These are phyloP conservation scores for Colletotrichum sansevieriae DNA, from an alignment of 2,329 filamentous ascomycete genomes.

Conservation along the genomic window DNA sequence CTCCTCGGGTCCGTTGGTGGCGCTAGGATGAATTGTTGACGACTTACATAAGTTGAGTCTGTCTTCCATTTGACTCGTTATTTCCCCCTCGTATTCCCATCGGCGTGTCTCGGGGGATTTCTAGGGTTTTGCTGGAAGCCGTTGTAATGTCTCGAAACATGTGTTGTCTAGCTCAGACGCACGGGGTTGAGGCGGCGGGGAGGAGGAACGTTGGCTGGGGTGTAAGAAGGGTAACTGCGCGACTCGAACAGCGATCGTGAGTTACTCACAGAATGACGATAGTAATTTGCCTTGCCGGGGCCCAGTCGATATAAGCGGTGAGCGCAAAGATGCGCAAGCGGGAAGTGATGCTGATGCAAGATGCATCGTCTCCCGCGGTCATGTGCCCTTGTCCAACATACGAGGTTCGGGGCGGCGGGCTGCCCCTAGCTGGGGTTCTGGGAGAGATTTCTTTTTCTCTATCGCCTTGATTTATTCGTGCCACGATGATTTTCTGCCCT, in stretches of 20 bases:
- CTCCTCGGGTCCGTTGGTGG: slow-evolving; percentile 19
- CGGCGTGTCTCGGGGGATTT: slow-evolving; percentile 14
- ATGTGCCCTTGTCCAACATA: slow-evolving; percentile 38
- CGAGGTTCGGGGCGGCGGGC: slow-evolving; percentile 19
- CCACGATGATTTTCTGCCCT: slow-evolving; percentile 20
- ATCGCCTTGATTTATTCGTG: slow-evolving; percentile 18
- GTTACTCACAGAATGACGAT: neutral
- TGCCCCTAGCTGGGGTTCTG: neutral
- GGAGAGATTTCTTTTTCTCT: neutral
- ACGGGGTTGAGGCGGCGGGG: slow-evolving; percentile 1
- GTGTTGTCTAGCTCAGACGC: slow-evolving; percentile 4
- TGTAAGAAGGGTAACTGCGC: neutral
- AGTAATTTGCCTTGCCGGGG: neutral
- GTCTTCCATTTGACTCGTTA: neutral
- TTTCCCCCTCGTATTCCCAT: slow-evolving; percentile 13
- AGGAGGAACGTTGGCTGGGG: neutral
- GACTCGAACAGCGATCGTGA: slow-evolving; percentile 14
- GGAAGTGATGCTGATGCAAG: slow-evolving; percentile 26
- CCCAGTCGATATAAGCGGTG: slow-evolving; percentile 18
- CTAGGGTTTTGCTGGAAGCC: slow-evolving; percentile 2
- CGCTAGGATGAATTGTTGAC: slow-evolving; percentile 10
- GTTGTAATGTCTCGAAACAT: slow-evolving; percentile 5
- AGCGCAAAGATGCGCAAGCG: slow-evolving; percentile 20
- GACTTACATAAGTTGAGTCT: slow-evolving; percentile 26
- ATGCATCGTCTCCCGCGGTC: slow-evolving; percentile 29